phyloP scores from a whole-genome alignment of 2,329 filamentous ascomycete species.

The Aspergillus amoenus region DNA sequence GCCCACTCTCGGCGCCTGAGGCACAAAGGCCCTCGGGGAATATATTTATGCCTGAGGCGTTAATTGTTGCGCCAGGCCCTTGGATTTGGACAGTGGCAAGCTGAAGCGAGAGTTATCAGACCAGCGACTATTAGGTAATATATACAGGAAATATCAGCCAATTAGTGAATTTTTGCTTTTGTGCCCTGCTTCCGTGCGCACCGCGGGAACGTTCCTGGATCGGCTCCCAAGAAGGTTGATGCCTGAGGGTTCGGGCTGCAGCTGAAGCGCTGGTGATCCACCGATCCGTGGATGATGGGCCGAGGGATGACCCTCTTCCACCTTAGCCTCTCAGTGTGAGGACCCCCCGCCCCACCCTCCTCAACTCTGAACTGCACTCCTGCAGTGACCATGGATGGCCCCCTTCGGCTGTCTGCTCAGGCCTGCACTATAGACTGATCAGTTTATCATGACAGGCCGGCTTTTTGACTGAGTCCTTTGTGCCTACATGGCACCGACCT shows the following conservation, averaged over 20 bases:
- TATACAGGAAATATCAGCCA: background rate
- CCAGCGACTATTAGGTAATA: background rate
- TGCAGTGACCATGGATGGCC: too few species aligned
- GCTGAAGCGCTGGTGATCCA: slow-evolving; percentile 20
- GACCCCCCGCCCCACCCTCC: background rate
- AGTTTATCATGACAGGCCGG: too few species aligned
- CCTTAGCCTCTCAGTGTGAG: background rate
- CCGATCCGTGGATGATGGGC: slow-evolving; percentile 4
- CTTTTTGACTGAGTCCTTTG: too few species aligned
- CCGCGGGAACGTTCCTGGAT: slow-evolving; percentile 22
- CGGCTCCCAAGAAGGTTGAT: slow-evolving; percentile 6
- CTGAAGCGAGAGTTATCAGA: background rate
- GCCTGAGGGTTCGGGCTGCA: background rate
- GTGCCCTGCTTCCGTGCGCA: slow-evolving; percentile 7
- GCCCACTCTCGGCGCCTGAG: too few species aligned
- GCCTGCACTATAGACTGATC: too few species aligned
- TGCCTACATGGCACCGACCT: too few species aligned
- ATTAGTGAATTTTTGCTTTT: slow-evolving; percentile 5
- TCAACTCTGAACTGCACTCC: too few species aligned
- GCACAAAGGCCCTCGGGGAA: too few species aligned
- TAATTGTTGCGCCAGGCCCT: too few species aligned
- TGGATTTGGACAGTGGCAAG: background rate
- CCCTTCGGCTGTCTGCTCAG: too few species aligned
- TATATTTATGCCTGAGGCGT: too few species aligned
- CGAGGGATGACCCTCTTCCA: slow-evolving; percentile 8